These are phyloP conservation scores for Cystobasidium tubakii DNA, from an alignment of 768 basidiomycete genomes.

Conservation along the genomic window DNA sequence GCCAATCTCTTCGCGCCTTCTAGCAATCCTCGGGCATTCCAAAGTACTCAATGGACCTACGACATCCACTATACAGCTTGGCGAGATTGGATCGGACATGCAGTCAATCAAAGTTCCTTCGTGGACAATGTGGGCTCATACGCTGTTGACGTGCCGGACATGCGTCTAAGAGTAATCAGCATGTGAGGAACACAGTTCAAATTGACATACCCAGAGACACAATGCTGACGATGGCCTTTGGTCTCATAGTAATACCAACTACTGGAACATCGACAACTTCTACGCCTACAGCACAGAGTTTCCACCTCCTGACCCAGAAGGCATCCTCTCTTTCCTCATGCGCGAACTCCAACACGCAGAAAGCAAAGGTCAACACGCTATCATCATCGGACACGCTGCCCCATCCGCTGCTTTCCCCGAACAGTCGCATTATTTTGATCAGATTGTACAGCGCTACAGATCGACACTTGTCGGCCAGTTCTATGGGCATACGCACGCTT, in stretches of 20 bases:
- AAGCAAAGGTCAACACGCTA: constrained; percentile 58
- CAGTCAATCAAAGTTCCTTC: constrained; percentile 53
- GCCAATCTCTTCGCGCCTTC: constrained; percentile 59
- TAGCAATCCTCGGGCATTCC: constrained; percentile 50
- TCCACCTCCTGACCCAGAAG: constrained; percentile 58
- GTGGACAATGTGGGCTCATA: constrained; percentile 58
- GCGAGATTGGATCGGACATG: constrained; percentile 55
- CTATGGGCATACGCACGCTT: constrained; percentile 60
- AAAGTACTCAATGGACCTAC: constrained; percentile 57
- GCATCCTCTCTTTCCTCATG: constrained; percentile 57
- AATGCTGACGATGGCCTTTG: too few relatives aligned
- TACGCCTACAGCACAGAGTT: constrained; percentile 60
- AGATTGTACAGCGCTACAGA: constrained; percentile 60
- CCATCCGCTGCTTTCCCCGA: constrained; percentile 41
- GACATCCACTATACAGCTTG: constrained; percentile 37
- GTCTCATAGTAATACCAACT: constrained; percentile 30
- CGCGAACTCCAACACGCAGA: constrained; percentile 60
- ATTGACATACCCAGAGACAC: too few relatives aligned
- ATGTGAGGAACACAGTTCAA: constrained; percentile 47
- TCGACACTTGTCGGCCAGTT: constrained; percentile 60
- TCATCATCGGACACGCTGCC: constrained; percentile 53
- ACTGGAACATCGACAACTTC: constrained; percentile 51
- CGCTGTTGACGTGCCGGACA: constrained; percentile 54
- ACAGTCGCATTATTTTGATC: constrained; percentile 62
- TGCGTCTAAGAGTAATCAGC: constrained; percentile 56